A percentile compares a stretch with the other conserved stretches of the same genome.
phyloP scores from a whole-genome alignment of 371 early-diverging fungal species.

The Thermomucor indicae-seudaticae region DNA sequence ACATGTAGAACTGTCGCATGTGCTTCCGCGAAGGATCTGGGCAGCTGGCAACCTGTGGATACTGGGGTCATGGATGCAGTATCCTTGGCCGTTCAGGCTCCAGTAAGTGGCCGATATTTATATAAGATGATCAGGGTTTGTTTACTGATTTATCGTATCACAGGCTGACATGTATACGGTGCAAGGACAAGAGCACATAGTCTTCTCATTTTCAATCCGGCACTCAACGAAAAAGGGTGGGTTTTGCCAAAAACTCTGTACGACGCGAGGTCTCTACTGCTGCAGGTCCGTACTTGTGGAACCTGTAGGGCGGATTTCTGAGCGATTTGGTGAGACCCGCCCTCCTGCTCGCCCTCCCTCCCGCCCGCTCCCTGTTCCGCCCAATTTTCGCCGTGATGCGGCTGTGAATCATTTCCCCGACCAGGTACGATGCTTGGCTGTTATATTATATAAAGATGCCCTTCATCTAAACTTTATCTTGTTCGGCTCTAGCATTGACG shows the following conservation, averaged over 20 bases:
- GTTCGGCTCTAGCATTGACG: constrained; percentile 10
- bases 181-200: neutral
- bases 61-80: constrained; percentile 13
- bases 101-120: constrained; percentile 16
- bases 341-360: too few species aligned
- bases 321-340: too few species aligned
- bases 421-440: neutral
- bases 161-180: neutral
- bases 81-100: constrained; percentile 16
- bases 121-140: neutral
- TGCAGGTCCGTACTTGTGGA: too few species aligned
- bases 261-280: too few species aligned
- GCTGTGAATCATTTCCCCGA: neutral
- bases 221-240: too few species aligned
- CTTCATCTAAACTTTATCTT: neutral
- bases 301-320: too few species aligned
- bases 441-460: neutral
- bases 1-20: constrained; percentile 14
- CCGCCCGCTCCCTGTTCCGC: too few species aligned
- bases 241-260: too few species aligned
- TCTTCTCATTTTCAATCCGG: neutral
- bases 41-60: constrained; percentile 28
- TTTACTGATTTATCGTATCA: neutral
- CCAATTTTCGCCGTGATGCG: too few species aligned
- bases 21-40: constrained; percentile 4